Evolutionary conservation across 1,284 basidiomycete genomes (phyloP).

Genomic region (Ganoderma lucidum): DNA sequence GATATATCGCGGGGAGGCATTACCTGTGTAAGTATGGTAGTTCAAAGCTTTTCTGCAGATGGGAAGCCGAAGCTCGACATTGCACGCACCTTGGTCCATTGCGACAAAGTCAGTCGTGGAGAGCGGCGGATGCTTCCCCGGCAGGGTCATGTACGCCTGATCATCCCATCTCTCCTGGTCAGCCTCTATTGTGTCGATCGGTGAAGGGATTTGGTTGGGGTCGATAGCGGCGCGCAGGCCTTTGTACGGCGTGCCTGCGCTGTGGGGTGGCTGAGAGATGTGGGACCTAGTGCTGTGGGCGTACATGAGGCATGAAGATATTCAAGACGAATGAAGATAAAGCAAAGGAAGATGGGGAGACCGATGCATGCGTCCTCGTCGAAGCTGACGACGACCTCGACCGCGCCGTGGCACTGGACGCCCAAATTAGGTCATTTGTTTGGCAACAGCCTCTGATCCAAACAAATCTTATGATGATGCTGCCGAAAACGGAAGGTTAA

Average conservation of each 20-base stretch:
- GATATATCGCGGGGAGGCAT: conserved; percentile 74
- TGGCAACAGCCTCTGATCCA: conserved; percentile 31
- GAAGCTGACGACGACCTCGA: conserved; percentile 13
- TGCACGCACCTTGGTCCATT: conserved; percentile 86
- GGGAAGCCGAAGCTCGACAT: background rate
- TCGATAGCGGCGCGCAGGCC: conserved; percentile 89
- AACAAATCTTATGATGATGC: conserved; percentile 25
- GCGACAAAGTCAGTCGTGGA: conserved; percentile 90
- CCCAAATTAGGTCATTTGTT: conserved; percentile 29
- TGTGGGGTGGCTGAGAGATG: conserved; percentile 86
- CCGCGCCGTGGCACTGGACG: background rate
- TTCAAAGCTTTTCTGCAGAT: background rate
- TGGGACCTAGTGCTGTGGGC: conserved; percentile 45
- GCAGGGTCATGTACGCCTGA: conserved; percentile 80
- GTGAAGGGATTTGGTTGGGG: conserved; percentile 91
- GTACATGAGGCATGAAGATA: conserved; percentile 32
- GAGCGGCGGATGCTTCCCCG: conserved; percentile 81
- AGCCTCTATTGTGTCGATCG: conserved; percentile 83
- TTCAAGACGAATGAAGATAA: conserved; percentile 1
- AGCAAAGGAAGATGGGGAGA: background rate
- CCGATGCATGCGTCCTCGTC: conserved; percentile 10
- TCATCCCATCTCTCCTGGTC: conserved; percentile 89
- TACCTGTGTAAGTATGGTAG: conserved; percentile 50
- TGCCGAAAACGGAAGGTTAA: background rate
- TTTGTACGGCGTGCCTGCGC: conserved; percentile 72